Percentiles rank a stretch among this genome's conserved stretches.
Evolutionary conservation across 1,284 basidiomycete species (phyloP).

Genomic region (Golubevia sp.): DNA sequence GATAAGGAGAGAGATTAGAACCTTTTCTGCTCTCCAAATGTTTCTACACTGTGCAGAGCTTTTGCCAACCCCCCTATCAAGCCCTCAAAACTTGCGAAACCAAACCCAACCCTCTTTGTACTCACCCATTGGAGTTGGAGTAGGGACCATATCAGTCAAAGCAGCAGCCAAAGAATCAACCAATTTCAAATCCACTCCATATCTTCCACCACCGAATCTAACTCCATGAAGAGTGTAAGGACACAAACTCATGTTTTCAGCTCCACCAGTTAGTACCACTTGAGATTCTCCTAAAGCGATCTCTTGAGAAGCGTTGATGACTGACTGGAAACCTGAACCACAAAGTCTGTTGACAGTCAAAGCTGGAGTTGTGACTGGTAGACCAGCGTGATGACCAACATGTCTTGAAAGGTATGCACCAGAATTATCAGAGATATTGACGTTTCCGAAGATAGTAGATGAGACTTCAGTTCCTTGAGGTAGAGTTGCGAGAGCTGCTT

Average conservation of each 20-base stretch:
- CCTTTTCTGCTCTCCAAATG: too few species aligned
- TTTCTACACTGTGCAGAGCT: too few species aligned
- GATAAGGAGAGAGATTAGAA: too few species aligned
- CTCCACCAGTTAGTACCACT: conserved; percentile 90
- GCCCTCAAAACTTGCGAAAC: too few species aligned
- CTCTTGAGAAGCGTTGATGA: conserved; percentile 89
- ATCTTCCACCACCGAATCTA: conserved; percentile 58
- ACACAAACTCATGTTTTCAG: conserved; percentile 97
- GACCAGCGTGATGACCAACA: conserved; percentile 83
- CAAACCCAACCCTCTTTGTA: too few species aligned
- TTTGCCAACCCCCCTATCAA: too few species aligned
- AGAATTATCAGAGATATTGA: conserved; percentile 62
- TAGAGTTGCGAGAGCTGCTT: conserved; percentile 49
- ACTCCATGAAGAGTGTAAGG: conserved; percentile 66
- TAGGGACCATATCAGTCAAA: conserved; percentile 66
- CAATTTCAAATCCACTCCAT: conserved; percentile 67
- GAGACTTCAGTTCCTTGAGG: conserved; percentile 9
- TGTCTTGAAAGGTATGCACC: conserved; percentile 95
- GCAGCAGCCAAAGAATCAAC: conserved; percentile 67
- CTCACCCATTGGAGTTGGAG: conserved; percentile 65
- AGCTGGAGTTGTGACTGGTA: conserved; percentile 66
- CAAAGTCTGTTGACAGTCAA: conserved; percentile 80
- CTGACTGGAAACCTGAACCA: conserved; percentile 90
- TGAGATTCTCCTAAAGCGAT: conserved; percentile 84
- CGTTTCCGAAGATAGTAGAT: conserved; percentile 55